Base-by-base conservation (phyloP, 495 filamentous ascomycete species). In the Astrothelium macrocarpum region DNA sequence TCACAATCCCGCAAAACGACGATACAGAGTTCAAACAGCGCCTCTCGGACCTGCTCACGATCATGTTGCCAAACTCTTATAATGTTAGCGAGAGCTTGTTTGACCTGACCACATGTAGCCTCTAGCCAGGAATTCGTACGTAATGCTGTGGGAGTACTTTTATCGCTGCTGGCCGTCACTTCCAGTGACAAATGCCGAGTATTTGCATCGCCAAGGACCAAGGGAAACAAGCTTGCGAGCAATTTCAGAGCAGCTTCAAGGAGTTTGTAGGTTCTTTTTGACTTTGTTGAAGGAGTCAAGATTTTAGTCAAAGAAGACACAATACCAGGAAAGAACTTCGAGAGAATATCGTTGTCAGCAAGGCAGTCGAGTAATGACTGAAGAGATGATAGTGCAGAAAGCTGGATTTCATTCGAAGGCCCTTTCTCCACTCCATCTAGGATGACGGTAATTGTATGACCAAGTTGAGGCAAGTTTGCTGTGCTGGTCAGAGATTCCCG, bases 261-360 rank as follows among this genome's bases (percentile, higher is more conserved):
- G 0, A 93, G 78, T 65, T 77, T 83, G 64, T 81, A 86, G 59
- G 86, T 83, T 20, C 83, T 79, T 63, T 86, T 87, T 63, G 78
- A 76, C 61, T 84, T 82, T 7, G 82, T 84, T 1, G 83, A 85
- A 0, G 87, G 84, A 31, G 85, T 86, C 34, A 97, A 74, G 18
- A 88, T 77, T 73, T 86, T 91, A 12, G 86, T 87, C 56, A 99
- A 71, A 5, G 85, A 81, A 9, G 93, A 96, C 1, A 96, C 85
- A 2, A 91, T 90, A 9, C 95, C 90, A 9, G 94, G 94, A 68
- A 97, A 82, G 66, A 97, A 91, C 59, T 82, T 90, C 2, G 88
- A 87, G 58, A 95, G 79, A 2, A 89, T 82, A 11, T 89, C 79
- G 58, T 80, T 80, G 71, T 94, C 88, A 63, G 76, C 81, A 20